These are phyloP conservation scores for Silene conica DNA, from an alignment of 148 eudicot genomes.

Conservation along the genomic window DNA sequence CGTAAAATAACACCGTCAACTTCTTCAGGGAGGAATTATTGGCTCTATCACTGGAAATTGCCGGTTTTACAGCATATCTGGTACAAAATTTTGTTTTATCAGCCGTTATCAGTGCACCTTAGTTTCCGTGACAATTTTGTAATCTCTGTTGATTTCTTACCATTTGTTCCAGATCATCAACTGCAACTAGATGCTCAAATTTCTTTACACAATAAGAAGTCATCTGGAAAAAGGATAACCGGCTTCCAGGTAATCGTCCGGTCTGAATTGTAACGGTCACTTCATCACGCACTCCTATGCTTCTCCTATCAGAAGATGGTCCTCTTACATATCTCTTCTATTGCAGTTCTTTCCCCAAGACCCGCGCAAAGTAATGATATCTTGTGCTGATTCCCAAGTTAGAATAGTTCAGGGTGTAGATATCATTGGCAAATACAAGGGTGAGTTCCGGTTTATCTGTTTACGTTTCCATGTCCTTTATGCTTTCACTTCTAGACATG, in stretches of 20 bases:
- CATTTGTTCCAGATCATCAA: conserved; percentile 49
- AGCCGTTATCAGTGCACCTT: background rate
- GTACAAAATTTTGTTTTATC: conserved; percentile 25
- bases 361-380: conserved; percentile 71
- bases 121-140: background rate
- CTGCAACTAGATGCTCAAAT: conserved; percentile 63
- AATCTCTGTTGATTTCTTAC: background rate
- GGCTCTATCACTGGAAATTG: conserved; percentile 72
- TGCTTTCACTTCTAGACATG: background rate
- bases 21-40: conserved; percentile 68
- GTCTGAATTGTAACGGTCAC: background rate
- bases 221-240: conserved; percentile 71
- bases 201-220: conserved; percentile 57
- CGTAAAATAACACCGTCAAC: background rate
- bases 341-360: conserved; percentile 82
- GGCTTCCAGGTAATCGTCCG: conserved; percentile 67
- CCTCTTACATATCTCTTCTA: background rate
- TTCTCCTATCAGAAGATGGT: background rate
- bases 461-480: background rate
- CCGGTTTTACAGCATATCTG: conserved; percentile 52
- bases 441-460: conserved; percentile 33
- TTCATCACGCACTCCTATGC: background rate
- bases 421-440: conserved; percentile 68
- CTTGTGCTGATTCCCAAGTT: conserved; percentile 83
- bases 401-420: conserved; percentile 64